phyloP scores from a whole-genome alignment of 2,329 filamentous ascomycete species.

The Exserohilum turcica region DNA sequence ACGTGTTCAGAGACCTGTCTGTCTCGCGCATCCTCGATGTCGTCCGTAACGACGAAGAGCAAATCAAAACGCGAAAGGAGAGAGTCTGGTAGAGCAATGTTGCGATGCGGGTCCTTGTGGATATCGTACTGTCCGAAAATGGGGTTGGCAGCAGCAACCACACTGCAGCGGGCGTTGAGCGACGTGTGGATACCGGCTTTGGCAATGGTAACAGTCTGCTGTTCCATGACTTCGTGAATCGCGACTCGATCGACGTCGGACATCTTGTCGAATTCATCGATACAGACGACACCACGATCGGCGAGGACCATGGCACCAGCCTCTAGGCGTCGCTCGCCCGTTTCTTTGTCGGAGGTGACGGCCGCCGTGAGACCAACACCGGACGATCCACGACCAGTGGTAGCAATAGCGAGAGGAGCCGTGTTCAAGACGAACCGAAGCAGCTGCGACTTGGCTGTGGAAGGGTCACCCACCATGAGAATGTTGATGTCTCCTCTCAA shows the following conservation, averaged over 20 bases:
- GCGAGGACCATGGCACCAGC: constrained; percentile 98
- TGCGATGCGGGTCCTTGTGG: constrained; percentile 98
- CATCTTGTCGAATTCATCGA: constrained; percentile 99
- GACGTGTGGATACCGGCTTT: constrained; percentile 99
- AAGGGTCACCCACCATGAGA: constrained; percentile 97
- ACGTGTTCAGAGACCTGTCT: constrained; percentile 94
- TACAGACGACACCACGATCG: constrained; percentile 96
- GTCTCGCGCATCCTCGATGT: constrained; percentile 93
- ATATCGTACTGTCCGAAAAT: constrained; percentile 98
- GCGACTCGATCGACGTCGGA: constrained; percentile 96
- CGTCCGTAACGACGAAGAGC: constrained; percentile 95
- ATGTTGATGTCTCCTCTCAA: constrained; percentile 99
- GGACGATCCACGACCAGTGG: constrained; percentile 93
- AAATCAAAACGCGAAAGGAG: constrained; percentile 98
- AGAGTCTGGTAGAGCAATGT: constrained; percentile 95
- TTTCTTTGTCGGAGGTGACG: constrained; percentile 96
- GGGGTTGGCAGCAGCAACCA: constrained; percentile 94
- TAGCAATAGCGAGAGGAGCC: constrained; percentile 93
- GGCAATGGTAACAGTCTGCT: constrained; percentile 98
- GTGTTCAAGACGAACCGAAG: constrained; percentile 97
- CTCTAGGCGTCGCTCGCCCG: constrained; percentile 89
- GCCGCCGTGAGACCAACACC: constrained; percentile 97
- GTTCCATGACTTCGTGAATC: constrained; percentile 99
- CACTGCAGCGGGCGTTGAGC: constrained; percentile 93
- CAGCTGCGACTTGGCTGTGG: constrained; percentile 97